Evolutionary conservation across 208 protist genomes (phyloP), one percentile per base, ranked within the genome.

Genomic region (Tritrichomonas musculus): DNA sequence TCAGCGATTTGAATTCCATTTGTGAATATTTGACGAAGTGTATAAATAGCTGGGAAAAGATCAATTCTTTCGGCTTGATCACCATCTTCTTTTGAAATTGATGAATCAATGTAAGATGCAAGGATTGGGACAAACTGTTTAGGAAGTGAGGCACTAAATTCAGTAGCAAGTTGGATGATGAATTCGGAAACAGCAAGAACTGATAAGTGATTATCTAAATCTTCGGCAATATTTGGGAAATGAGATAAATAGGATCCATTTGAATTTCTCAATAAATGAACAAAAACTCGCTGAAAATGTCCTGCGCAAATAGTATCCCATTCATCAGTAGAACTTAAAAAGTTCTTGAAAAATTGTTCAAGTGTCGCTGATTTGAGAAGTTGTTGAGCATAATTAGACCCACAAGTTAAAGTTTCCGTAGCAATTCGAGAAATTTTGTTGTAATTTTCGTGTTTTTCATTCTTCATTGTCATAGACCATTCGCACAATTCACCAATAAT

Each of bases 401-500:
- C 77, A n/a, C 77, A 88, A 13, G 27, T 57, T 13, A 88, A 88
- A 88, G 30, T 39, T 88, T 88, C 77, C n/a, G 77, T 88, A 0
- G 77, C 41, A 39, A 88, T 60, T 8, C 77, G 41, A 39, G 77
- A 88, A 39, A 53, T 39, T 39, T 88, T 53, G 27, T 88, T 47
- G 27, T 57, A 88, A 39, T 1, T 33, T 20, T 53, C 47, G 0
- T 57, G 0, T 13, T 88, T 47, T 57, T 88, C 41, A 49, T 41
- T 57, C 17, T 88, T 57, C 41, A 60, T 53, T 88, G 77, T 88
- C 20, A 88, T 53, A 33, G 77, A 49, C 77, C 77, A 88, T 1
- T 88, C 47, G 27, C 77, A 88, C 9, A 88, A 49, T 39, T 88
- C 47, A 13, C n/a, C 20, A 88, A 88, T 88, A 27, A 88, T 47